Conservation (phyloP, 1,284 basidiomycete genomes). For the Rhodotorula glutinis region DNA sequence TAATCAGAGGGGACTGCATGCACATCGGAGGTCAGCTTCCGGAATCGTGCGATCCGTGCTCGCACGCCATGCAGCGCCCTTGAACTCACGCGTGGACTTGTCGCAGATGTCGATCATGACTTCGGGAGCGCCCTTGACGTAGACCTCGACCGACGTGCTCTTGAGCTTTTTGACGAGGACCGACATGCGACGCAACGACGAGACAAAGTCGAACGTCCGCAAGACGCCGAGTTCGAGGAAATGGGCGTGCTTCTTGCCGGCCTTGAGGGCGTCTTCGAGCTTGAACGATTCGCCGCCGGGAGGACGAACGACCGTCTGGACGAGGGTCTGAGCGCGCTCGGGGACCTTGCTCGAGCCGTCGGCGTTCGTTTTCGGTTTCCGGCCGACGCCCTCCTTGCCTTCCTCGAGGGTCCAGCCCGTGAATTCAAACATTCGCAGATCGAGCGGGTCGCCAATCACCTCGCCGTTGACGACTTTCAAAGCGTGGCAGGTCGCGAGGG, state of each 20-base stretch:
- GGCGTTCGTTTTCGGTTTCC: conserved; percentile 25
- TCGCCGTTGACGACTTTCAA: conserved; percentile 87
- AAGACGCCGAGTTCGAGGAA: conserved; percentile 96
- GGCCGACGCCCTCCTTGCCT: conserved; percentile 52
- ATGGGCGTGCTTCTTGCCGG: conserved; percentile 78
- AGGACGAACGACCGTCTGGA: conserved; percentile 94
- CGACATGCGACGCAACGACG: conserved; percentile 89
- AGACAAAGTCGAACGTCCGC: conserved; percentile 94
- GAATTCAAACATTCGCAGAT: conserved; percentile 85
- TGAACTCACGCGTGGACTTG: conserved; percentile 76
- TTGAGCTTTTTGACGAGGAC: conserved; percentile 95
- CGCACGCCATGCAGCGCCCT: too few relatives aligned
- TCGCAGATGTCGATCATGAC: conserved; percentile 96
- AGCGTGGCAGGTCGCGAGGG: conserved; percentile 93
- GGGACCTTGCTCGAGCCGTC: conserved; percentile 53
- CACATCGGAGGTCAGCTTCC: too few relatives aligned
- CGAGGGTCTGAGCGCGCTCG: conserved; percentile 78
- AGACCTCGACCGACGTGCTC: conserved; percentile 92
- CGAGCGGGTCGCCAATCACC: conserved; percentile 90
- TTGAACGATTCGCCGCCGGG: conserved; percentile 85
- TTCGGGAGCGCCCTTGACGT: conserved; percentile 98
- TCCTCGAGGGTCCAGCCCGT: conserved; percentile 96
- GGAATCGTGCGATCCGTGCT: too few relatives aligned
- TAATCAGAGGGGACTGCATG: conserved; percentile 89
- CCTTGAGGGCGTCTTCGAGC: conserved; percentile 86